Evolutionary conservation across 495 filamentous ascomycete genomes (phyloP), one percentile per base, ranked within the genome.

Genomic region (Daldinia vernicosa): DNA sequence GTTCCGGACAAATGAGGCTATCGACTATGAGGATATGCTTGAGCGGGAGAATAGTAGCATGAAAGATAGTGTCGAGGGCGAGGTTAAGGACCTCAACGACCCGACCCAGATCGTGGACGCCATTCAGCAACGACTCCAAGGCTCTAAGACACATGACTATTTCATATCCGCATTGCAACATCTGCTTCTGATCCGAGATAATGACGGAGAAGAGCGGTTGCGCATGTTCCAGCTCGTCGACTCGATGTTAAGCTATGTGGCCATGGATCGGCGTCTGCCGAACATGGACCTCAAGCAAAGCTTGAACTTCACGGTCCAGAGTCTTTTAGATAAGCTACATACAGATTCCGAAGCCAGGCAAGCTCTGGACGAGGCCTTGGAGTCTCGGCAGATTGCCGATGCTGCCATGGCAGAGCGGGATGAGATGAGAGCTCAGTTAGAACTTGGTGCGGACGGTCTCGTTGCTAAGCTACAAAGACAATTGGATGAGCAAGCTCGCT

Each of bases 221-320:
- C 89, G 94, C 32, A 96, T 98, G 93, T 99, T 98, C 82, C 95
- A 99, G 84, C 87, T 99, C 9, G 95, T 98, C 8, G 95, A 99
- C 77, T 89, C 92, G 8, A 99, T 99, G 92, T 89, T 99, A 66
- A 97, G 93, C 81, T 98, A 99, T 79, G 95, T 99, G 64, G 95
- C 94, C 63, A 99, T 99, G 96, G 95, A 99, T 79, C 89, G 95
- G 69, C 87, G 95, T 58, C 80, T 98, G 67, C 96, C 95, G 45
- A 94, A 99, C 81, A 93, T 99, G 86, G 95, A 99, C 76, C 88
- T 99, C 61, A 97, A 97, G 80, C 94, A 97, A 75, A 97, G 94
- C 67, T 87, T 99, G 72, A 97, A 95, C 77, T 98, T 98, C 76
- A 97, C 96, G 3, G 95, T 99, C 43, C 95, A 99, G 81, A 95